Base-by-base conservation (phyloP, 495 filamentous ascomycete genomes). In the Lineolata rhizophorae region DNA sequence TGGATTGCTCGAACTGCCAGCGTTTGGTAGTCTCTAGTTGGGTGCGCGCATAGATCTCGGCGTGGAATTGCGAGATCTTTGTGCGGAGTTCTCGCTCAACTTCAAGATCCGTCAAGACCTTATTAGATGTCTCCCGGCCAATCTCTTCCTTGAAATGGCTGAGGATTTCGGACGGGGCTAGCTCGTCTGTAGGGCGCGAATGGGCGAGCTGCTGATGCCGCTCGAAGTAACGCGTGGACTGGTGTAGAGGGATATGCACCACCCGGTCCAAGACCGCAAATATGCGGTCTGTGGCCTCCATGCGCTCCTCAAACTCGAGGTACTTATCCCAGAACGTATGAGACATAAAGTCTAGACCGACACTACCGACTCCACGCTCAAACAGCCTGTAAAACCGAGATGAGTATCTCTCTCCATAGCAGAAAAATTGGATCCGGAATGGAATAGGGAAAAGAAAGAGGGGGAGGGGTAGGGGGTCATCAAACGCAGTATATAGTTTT, bases 271-370 rank as follows among this genome's bases (percentile, higher is more conserved):
- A 62, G 32, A 99, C 79, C 5, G 64, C 66, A 37, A 93, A 85
- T 31, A 95, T 82, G 47, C 71, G 78, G 38, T 91, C 79, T 19
- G 76, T 68, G 0, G 76, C 75, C 46, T 93, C 82, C 29, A 85
- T 56, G 5, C 83, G 70, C 45, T 92, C 82, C 46, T 95, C 87
- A 44, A 83, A 95, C 44, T 94, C 87, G 32, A 95, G 65, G 44
- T 92, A 99, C 54, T 93, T 95, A 46, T 95, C 90, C 87, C 87
- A 99, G 60, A 99, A 94, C 0, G 81, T 82, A 47, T 94, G 82
- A 3, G 82, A 71, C 5, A 90, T 63, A 50, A 93, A 99, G 53
- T 99, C 87, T 19, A 94, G 63, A 11, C 90, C 87, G 13, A 93
- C 82, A 43, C 65, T 69, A 26, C 60, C 65, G 11, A 82, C 84